phyloP scores from a whole-genome alignment of 352 stramenopile genomes.

The Phytopythium sindhum region DNA sequence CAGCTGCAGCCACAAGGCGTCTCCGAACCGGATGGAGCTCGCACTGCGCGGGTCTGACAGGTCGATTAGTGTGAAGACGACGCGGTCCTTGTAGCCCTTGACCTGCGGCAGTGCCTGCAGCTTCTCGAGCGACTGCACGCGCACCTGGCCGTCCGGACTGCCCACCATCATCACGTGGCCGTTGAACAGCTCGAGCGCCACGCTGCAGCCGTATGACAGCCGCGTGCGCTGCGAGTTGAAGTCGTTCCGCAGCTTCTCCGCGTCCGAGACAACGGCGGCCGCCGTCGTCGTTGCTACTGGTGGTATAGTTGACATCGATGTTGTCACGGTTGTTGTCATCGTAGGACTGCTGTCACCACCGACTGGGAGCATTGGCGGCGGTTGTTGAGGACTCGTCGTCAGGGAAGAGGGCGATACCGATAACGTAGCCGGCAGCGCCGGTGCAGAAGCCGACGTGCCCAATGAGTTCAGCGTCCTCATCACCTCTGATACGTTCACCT shows the following conservation, averaged over 20 bases:
- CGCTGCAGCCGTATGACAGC: slow-evolving; percentile 65
- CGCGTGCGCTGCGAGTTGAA: slow-evolving; percentile 63
- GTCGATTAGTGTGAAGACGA: slow-evolving; percentile 71
- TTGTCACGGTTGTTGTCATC: neutral
- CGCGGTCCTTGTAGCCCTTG: slow-evolving; percentile 49
- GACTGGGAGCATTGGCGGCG: neutral
- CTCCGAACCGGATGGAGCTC: slow-evolving; percentile 67
- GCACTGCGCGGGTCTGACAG: slow-evolving; percentile 62
- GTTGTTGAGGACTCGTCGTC: neutral
- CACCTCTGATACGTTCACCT: slow-evolving; percentile 42
- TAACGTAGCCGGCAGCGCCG: slow-evolving; percentile 14
- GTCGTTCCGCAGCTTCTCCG: slow-evolving; percentile 65
- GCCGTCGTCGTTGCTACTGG: neutral
- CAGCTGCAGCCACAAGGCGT: slow-evolving; percentile 73
- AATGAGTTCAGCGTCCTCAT: slow-evolving; percentile 53
- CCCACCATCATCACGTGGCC: slow-evolving; percentile 69
- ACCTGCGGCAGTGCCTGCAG: slow-evolving; percentile 39
- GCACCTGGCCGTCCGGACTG: slow-evolving; percentile 55
- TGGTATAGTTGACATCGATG: slow-evolving; percentile 1
- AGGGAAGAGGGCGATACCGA: neutral
- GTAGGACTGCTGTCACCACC: neutral
- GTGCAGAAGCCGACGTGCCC: slow-evolving; percentile 38
- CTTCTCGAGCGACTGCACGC: slow-evolving; percentile 58
- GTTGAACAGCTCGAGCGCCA: slow-evolving; percentile 73
- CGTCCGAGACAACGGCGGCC: slow-evolving; percentile 28